Percentiles rank a stretch among this genome's conserved stretches.
phyloP scores from a whole-genome alignment of 768 basidiomycete species.

The Xerocomellus dryophilus region DNA sequence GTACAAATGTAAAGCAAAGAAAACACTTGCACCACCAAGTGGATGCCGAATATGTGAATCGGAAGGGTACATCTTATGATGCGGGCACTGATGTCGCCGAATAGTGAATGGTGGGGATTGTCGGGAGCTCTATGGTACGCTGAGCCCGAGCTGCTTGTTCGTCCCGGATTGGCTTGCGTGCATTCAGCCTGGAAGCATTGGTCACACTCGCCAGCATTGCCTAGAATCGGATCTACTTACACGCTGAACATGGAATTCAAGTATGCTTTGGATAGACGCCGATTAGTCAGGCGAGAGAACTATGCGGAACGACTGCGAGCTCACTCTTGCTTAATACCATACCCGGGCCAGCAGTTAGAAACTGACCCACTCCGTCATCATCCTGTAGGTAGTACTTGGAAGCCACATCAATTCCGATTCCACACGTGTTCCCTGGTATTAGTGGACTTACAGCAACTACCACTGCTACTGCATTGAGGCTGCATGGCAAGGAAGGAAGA shows the following conservation, averaged over 20 bases:
- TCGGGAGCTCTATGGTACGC: slow-evolving; percentile 16
- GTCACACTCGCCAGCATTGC: not conserved
- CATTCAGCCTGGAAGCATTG: slow-evolving; percentile 8
- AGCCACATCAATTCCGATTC: not conserved
- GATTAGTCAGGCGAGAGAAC: not conserved
- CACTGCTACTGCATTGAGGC: slow-evolving; percentile 11
- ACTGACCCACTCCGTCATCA: not conserved
- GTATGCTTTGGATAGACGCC: slow-evolving; percentile 10
- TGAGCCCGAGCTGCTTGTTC: not conserved
- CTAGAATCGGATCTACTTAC: slow-evolving; percentile 11
- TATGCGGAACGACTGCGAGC: not conserved
- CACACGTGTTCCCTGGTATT: not conserved
- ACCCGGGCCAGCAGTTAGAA: slow-evolving; percentile 11
- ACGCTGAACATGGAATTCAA: slow-evolving; percentile 26
- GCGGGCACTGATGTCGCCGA: not conserved
- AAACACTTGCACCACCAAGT: no score
- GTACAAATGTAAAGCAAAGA: slow-evolving; percentile 33
- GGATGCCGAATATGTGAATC: no score
- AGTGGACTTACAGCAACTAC: slow-evolving; percentile 8
- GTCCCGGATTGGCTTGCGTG: slow-evolving; percentile 19
- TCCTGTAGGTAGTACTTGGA: slow-evolving; percentile 18
- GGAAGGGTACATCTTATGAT: not conserved
- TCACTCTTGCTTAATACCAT: slow-evolving; percentile 19
- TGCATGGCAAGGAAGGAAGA: not conserved
- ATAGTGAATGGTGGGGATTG: slow-evolving; percentile 13